A percentile compares a stretch with the other conserved stretches of the same genome.
phyloP scores from a whole-genome alignment of 768 basidiomycete genomes.

The Leucosporidium yakuticum region DNA sequence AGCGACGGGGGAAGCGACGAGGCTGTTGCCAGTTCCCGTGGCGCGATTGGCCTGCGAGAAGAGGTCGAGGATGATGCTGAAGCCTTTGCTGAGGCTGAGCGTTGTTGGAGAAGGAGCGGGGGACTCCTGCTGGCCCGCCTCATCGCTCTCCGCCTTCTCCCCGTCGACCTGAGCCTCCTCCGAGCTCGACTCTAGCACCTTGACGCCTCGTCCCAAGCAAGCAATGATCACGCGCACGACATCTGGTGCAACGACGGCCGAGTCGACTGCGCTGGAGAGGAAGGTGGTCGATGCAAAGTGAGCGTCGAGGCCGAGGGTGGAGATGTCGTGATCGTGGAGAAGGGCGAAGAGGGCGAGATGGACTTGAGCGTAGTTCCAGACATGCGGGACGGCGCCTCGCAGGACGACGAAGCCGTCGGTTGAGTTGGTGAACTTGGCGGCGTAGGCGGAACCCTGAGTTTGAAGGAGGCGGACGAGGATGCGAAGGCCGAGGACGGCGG shows the following conservation, averaged over 20 bases:
- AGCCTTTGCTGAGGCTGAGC: background rate
- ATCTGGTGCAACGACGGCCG: background rate
- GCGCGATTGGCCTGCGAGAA: background rate
- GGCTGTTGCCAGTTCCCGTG: background rate
- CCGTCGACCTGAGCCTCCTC: background rate
- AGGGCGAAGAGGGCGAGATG: constrained; percentile 16
- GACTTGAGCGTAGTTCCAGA: constrained; percentile 9
- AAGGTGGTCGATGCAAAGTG: background rate
- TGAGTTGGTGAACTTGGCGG: constrained; percentile 9
- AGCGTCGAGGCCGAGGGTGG: constrained; percentile 5
- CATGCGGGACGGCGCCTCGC: constrained; percentile 7
- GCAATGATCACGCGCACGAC: background rate
- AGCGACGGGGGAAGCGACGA: background rate
- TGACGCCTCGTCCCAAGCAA: background rate
- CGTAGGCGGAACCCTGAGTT: constrained; percentile 3
- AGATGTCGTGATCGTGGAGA: constrained; percentile 5
- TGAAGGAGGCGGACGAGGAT: constrained; percentile 20
- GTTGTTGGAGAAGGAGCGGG: background rate
- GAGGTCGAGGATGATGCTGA: background rate
- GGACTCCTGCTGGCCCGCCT: background rate
- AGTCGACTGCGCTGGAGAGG: background rate
- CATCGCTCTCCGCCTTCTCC: background rate
- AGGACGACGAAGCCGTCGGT: constrained; percentile 4
- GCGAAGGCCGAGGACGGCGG: constrained; percentile 6
- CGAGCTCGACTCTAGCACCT: background rate